Conservation (phyloP, 768 basidiomycete genomes). For the Leccinum uliginosum region DNA sequence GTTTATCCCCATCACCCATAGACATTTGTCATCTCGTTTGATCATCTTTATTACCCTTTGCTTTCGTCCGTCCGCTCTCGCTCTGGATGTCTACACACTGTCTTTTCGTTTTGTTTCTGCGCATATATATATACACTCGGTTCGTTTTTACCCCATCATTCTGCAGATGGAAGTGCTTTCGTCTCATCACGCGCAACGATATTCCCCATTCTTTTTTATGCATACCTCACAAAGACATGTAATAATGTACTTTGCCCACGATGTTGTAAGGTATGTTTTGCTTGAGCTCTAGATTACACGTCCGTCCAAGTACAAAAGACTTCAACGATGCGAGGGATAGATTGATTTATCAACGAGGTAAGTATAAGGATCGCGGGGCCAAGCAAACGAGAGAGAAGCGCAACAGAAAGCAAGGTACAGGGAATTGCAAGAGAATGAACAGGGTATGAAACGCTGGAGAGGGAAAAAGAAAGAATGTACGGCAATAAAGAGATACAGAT, state of each 20-base stretch:
- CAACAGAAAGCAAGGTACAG: conserved; percentile 4
- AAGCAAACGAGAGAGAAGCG: conserved; percentile 2
- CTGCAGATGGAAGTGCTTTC: conserved; percentile 10
- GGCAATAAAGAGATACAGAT: conserved; percentile 1
- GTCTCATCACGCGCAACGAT: conserved; percentile 16
- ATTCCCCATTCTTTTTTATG: conserved; percentile 11
- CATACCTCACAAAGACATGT: conserved; percentile 25
- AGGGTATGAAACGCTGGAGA: background rate
- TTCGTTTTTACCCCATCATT: conserved; percentile 1
- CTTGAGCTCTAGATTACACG: conserved; percentile 16
- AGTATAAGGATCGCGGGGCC: background rate
- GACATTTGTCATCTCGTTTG: conserved; percentile 10
- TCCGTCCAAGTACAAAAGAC: background rate
- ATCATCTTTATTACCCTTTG: conserved; percentile 27
- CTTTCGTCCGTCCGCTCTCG: conserved; percentile 4
- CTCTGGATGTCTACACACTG: background rate
- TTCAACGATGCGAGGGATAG: background rate
- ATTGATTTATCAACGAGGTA: background rate
- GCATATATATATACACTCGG: conserved; percentile 5
- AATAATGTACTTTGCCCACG: conserved; percentile 23
- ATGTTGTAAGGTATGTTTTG: conserved; percentile 17
- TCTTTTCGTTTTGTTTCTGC: background rate
- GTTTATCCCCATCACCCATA: background rate
- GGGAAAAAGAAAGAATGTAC: background rate
- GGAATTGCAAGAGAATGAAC: background rate